phyloP scores from a whole-genome alignment of 2,329 filamentous ascomycete species.

The Alternaria sp. region DNA sequence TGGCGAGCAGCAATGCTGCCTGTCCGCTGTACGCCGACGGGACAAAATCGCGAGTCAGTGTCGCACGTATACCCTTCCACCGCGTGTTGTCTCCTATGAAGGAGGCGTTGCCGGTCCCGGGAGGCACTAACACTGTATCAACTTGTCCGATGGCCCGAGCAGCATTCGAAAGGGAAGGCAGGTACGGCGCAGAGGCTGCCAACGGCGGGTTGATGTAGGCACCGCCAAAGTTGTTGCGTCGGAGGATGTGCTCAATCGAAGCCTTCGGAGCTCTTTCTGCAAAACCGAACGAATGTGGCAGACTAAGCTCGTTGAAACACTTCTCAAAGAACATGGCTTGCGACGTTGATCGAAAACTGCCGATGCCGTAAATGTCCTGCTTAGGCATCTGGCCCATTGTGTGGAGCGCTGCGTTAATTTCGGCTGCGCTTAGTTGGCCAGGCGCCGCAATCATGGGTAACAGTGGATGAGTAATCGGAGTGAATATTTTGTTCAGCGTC shows the following conservation, averaged over 20 bases:
- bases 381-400: conserved; percentile 82
- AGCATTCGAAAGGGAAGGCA: conserved; percentile 74
- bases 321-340: conserved; percentile 86
- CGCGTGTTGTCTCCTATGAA: conserved; percentile 82
- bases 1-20: conserved; percentile 77
- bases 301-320: conserved; percentile 67
- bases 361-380: conserved; percentile 81
- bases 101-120: conserved; percentile 46
- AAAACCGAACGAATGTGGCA: conserved; percentile 81
- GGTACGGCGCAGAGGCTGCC: conserved; percentile 60
- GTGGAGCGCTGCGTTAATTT: conserved; percentile 81
- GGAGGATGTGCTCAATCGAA: conserved; percentile 73
- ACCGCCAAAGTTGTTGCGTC: conserved; percentile 78
- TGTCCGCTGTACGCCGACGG: conserved; percentile 80
- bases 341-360: conserved; percentile 72
- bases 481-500: conserved; percentile 84
- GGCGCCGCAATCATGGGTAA: conserved; percentile 84
- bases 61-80: conserved; percentile 85
- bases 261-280: conserved; percentile 73
- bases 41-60: conserved; percentile 79
- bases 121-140: conserved; percentile 76
- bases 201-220: conserved; percentile 80
- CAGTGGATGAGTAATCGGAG: conserved; percentile 84
- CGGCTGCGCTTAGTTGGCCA: conserved; percentile 82
- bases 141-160: conserved; percentile 80